These are phyloP conservation scores for Sanghuangporus sanghuang DNA, from an alignment of 1,284 basidiomycete species.

Conservation along the genomic window DNA sequence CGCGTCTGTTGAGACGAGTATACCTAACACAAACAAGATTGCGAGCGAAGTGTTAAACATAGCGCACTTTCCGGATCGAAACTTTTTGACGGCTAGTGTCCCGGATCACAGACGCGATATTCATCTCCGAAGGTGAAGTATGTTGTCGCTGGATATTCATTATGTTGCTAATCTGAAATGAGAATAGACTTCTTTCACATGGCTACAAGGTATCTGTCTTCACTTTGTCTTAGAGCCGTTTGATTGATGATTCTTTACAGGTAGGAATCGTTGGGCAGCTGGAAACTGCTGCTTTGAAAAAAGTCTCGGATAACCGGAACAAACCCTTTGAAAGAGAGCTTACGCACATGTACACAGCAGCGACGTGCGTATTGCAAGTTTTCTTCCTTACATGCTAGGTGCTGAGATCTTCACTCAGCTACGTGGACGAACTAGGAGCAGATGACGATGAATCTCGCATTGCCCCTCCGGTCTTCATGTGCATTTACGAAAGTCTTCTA, in stretches of 20 bases:
- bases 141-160: conserved; percentile 1
- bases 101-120: conserved; percentile 79
- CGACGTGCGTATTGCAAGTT: conserved; percentile 65
- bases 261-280: conserved; percentile 90
- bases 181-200: conserved; percentile 68
- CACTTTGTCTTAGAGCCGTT: neutral
- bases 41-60: conserved; percentile 83
- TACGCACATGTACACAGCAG: conserved; percentile 81
- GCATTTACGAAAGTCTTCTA: conserved; percentile 62
- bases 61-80: conserved; percentile 70
- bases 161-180: neutral
- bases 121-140: conserved; percentile 78
- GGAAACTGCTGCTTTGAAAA: conserved; percentile 95
- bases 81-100: conserved; percentile 81
- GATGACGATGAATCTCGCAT: conserved; percentile 58
- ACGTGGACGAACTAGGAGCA: conserved; percentile 69
- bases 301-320: conserved; percentile 78
- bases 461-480: conserved; percentile 53
- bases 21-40: conserved; percentile 37
- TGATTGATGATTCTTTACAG: neutral
- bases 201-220: conserved; percentile 61
- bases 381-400: neutral
- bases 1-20: neutral
- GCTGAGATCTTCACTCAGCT: conserved; percentile 37
- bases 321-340: conserved; percentile 80